phyloP scores from a whole-genome alignment of 768 basidiomycete genomes.

The Agrocybe pediades region DNA sequence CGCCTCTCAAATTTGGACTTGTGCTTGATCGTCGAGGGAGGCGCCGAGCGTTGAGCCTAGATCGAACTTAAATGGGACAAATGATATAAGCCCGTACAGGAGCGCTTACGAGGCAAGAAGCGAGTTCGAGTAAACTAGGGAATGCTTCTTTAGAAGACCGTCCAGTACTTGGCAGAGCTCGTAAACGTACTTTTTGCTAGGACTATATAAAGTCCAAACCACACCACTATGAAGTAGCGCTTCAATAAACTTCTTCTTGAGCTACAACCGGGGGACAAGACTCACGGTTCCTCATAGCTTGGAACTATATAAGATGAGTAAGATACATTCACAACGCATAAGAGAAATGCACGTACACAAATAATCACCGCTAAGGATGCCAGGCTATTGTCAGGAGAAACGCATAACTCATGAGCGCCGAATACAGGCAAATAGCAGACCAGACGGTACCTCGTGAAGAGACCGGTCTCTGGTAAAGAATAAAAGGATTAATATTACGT shows the following conservation, averaged over 20 bases:
- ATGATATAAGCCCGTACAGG: background rate
- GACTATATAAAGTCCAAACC: conserved; percentile 19
- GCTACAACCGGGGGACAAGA: too few species aligned
- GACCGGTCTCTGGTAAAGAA: conserved; percentile 19
- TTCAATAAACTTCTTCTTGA: background rate
- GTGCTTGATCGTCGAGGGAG: background rate
- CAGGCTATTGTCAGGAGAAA: too few species aligned
- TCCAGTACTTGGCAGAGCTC: background rate
- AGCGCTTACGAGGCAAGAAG: conserved; percentile 11
- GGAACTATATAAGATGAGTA: conserved; percentile 6
- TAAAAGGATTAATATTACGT: background rate
- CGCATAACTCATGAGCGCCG: too few species aligned
- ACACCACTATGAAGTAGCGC: conserved; percentile 10
- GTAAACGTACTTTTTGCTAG: conserved; percentile 13
- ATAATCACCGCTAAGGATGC: conserved; percentile 17
- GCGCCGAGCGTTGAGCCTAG: background rate
- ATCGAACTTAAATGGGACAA: background rate
- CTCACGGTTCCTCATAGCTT: conserved; percentile 17
- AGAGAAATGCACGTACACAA: conserved; percentile 9
- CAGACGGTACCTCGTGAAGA: conserved; percentile 14
- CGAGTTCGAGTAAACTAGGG: conserved; percentile 15
- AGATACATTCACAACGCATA: background rate
- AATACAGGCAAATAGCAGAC: too few species aligned
- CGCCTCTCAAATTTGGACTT: background rate
- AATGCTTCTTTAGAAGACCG: background rate